Evolutionary conservation across 345 rosid genomes (phyloP).

Genomic region (Brassica cretica): DNA sequence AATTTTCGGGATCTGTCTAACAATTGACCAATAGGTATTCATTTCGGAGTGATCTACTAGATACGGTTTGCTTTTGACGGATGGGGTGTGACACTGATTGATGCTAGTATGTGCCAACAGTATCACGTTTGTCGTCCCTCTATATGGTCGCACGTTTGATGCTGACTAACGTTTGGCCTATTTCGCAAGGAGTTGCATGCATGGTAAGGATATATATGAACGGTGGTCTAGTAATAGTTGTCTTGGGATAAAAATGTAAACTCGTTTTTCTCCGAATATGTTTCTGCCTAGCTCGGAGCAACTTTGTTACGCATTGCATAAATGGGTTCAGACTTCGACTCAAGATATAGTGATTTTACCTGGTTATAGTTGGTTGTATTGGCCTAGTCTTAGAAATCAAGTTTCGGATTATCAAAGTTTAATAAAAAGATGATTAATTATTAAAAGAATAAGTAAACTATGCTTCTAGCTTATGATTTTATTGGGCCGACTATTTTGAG

Average conservation of each 20-base stretch:
- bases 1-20: not conserved
- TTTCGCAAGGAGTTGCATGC: not conserved
- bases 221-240: not conserved
- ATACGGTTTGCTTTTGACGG: not conserved
- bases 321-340: not conserved
- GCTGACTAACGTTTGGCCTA: not conserved
- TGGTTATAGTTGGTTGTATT: not conserved
- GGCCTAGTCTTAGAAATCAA: not conserved
- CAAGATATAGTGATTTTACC: not conserved
- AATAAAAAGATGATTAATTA: not conserved
- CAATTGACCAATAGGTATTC: not conserved
- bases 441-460: not conserved
- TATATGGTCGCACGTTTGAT: not conserved
- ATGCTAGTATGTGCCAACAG: not conserved
- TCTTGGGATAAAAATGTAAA: not conserved
- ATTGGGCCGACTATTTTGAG: constrained; percentile 15
- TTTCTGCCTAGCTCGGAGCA: not conserved
- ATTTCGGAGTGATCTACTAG: not conserved
- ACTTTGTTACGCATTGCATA: not conserved
- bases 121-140: not conserved
- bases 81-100: not conserved
- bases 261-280: not conserved
- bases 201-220: not conserved
- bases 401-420: not conserved
- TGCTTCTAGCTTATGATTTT: not conserved